A percentile compares a stretch with the other conserved stretches of the same genome.
Evolutionary conservation across 306 rosid genomes (phyloP).

Genomic region (Casuarina cunninghamiana): DNA sequence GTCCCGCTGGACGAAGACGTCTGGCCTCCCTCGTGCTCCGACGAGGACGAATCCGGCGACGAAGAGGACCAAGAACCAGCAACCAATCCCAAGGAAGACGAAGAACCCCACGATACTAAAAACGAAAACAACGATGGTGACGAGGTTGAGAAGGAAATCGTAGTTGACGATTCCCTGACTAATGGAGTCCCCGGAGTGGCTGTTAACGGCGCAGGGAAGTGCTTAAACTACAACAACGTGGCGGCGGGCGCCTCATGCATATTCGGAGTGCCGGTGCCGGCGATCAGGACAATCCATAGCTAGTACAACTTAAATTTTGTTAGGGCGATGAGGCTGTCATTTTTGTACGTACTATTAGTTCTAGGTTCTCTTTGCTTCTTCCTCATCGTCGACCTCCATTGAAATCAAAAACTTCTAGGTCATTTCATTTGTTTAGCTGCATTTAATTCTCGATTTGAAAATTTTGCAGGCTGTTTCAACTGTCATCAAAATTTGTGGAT

Average conservation of each 20-base stretch:
- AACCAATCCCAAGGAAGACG: neutral
- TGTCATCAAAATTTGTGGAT: no score
- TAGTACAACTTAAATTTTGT: neutral
- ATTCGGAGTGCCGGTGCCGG: constrained; percentile 41
- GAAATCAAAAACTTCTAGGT: no score
- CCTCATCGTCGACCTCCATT: no score
- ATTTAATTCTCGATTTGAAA: no score
- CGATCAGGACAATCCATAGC: constrained; percentile 45
- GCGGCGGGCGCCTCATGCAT: constrained; percentile 27
- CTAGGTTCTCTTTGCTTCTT: neutral
- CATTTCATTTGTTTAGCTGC: no score
- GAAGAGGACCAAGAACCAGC: neutral
- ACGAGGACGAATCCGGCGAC: neutral
- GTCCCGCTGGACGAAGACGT: constrained; percentile 42
- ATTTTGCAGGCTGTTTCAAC: no score
- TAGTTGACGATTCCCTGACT: neutral
- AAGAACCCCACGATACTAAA: neutral
- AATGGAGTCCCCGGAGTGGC: neutral
- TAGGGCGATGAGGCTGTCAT: neutral
- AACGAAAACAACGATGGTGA: neutral
- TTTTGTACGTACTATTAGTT: no score
- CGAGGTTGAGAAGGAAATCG: neutral
- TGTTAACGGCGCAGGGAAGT: constrained; percentile 18
- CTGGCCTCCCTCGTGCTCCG: no score
- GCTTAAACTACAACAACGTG: constrained; percentile 26